Base-by-base conservation (phyloP, 352 stramenopile species). In the Globisporangium barbulae region DNA sequence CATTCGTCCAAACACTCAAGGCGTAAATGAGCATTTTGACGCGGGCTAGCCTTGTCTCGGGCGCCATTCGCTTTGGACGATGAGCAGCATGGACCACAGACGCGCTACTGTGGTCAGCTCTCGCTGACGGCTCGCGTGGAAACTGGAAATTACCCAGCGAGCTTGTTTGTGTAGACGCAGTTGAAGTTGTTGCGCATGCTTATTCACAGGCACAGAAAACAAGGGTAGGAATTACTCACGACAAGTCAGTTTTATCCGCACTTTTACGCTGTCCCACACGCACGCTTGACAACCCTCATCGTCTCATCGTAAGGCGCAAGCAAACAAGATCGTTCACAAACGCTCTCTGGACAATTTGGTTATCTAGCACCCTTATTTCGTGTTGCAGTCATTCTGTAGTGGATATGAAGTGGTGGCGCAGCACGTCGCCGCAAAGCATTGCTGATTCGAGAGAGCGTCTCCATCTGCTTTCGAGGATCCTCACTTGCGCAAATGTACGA, bases 81-180 rank as follows among this genome's bases (percentile, higher is more conserved):
- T 9, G 15, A 41, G 35, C 1, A 28, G 25, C 25, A 28, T 28
- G 25, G 25, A 28, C 2, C 35, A 41, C 17, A 41, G 35, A 15
- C 35, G 12, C 35, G 15, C 39, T 48, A 48, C 42, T 48, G 42
- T 48, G 42, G 17, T 48, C 42, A 48, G 19, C 52, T 5, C 17
- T 41, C 35, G 12, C 2, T 50, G 7, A 3, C 22, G 12, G 35
- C 15, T 41, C 9, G 35, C 12, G 35, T 4, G 35, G 35, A 41
- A 41, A 41, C 25, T 3, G 35, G 15, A 41, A 41, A 12, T 3
- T 25, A 21, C 5, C 25, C 6, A n/a, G 13, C 30, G 28, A 57
- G 47, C 58, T 64, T 37, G 19, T 45, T 22, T 21, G 39, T 65
- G 59, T 59, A 65, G 59, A 65, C 59, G 59, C 49, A 59, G 17